Base-by-base conservation (phyloP, 257 asterid genomes). In the Nemophila menziesii region DNA sequence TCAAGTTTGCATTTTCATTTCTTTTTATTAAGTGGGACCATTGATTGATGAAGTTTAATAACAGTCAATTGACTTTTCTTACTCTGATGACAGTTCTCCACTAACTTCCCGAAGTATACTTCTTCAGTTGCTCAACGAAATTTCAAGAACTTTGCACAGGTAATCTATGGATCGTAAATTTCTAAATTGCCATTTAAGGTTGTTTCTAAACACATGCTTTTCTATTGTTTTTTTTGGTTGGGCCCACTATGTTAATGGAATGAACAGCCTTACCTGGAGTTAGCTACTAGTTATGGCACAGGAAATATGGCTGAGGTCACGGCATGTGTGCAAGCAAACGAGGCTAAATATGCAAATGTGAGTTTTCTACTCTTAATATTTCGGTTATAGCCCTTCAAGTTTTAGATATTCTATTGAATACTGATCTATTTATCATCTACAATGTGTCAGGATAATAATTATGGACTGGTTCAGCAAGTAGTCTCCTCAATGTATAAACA, bases 401-500 rank as follows among this genome's bases (percentile, higher is more conserved):
- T 20, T 16, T 53, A 11, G 2, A 3, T 20, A 16, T 39, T 11
- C 22, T 38, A 34, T 7, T 37, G 13, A 13, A 6, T 15, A 16
- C 20, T n/a, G n/a, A n/a, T n/a, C n/a, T 6, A 12, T 2, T 5
- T 15, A 23, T 38, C 18, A 9, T n/a, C 5, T 29, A 5, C 16
- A 27, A 16, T 37, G 21, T 37, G 18, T 51, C 69, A 90, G 98
- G 98, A 85, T 63, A 90, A 85, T 40, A 90, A 90, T 67, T 79
- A 80, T 67, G 98, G 98, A 57, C 65, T 89, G 72, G 96, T 80
- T 57, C 81, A 78, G 69, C 98, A 90, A 72, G 98, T 85, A 13
- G 85, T 85, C 39, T 65, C 93, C 39, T 90, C 96, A 22, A 70
- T 90, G 92, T 85, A 85, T 71, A 90, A 90, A 61, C 93, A 77